Evolutionary conservation across 495 filamentous ascomycete species (phyloP).

Genomic region (Neurospora sp.): DNA sequence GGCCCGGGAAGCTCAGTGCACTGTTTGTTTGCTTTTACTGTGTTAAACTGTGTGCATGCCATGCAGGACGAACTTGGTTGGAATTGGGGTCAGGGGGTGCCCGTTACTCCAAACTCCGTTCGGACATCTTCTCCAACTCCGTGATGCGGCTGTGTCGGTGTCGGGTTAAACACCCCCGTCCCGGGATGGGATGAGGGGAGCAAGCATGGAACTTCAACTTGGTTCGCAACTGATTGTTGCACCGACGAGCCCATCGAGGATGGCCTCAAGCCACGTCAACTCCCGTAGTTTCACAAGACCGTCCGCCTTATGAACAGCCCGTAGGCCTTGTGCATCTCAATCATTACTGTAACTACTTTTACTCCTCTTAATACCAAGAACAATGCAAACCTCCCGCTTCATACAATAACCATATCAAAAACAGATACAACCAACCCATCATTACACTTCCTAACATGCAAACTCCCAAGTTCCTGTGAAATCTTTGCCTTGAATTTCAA

Average conservation of each 20-base stretch:
- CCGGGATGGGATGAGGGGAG: not conserved
- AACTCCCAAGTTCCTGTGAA: not conserved
- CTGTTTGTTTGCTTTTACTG: not conserved
- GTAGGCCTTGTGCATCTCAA: not conserved
- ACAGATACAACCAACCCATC: not conserved
- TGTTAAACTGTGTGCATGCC: not conserved
- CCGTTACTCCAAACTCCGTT: not conserved
- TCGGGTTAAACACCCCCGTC: not conserved
- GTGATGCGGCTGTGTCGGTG: too few species aligned
- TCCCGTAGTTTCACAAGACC: not conserved
- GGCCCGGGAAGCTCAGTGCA: not conserved
- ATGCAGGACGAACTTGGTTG: not conserved
- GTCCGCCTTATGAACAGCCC: not conserved
- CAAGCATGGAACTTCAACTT: not conserved
- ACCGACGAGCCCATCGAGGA: not conserved
- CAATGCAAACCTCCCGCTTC: not conserved
- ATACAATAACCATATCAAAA: not conserved
- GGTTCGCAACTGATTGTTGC: not conserved
- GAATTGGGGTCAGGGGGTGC: not conserved
- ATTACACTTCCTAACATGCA: not conserved
- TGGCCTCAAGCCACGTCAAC: not conserved
- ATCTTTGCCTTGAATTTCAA: not conserved
- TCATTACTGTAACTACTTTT: not conserved
- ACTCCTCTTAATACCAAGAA: not conserved
- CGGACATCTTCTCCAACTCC: not conserved